Evolutionary conservation across 495 filamentous ascomycete species (phyloP).

Genomic region (Tuber magnatum): DNA sequence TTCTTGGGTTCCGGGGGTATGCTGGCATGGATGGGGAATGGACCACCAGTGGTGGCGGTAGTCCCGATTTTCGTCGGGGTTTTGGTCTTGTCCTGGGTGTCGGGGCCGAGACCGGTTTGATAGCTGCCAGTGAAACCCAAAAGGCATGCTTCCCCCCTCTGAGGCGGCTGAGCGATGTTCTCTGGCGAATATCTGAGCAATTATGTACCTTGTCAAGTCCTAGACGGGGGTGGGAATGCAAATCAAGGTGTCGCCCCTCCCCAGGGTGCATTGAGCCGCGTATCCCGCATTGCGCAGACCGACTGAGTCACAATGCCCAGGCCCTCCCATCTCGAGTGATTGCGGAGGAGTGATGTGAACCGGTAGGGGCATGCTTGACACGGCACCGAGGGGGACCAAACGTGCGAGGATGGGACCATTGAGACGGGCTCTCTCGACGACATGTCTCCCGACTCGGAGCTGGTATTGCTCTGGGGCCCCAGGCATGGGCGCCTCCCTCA

Average conservation of each 20-base stretch:
- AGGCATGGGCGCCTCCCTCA: slow-evolving; percentile 58
- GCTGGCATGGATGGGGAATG: slow-evolving; percentile 56
- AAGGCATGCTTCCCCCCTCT: slow-evolving; percentile 52
- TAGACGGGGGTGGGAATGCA: slow-evolving; percentile 55
- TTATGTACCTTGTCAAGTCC: slow-evolving; percentile 50
- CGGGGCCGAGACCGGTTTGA: slow-evolving; percentile 57
- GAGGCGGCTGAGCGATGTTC: slow-evolving; percentile 60
- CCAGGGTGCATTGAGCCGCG: slow-evolving; percentile 55
- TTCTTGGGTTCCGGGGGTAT: slow-evolving; percentile 19
- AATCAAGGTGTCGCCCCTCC: slow-evolving; percentile 52
- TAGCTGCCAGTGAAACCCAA: slow-evolving; percentile 65
- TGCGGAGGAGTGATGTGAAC: slow-evolving; percentile 67
- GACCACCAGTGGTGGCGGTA: slow-evolving; percentile 59
- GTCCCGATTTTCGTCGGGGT: slow-evolving; percentile 57
- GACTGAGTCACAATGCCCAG: slow-evolving; percentile 82
- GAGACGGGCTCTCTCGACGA: slow-evolving; percentile 55
- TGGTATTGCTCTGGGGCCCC: slow-evolving; percentile 70
- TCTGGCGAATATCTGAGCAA: slow-evolving; percentile 57
- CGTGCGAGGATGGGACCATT: slow-evolving; percentile 61
- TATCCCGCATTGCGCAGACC: slow-evolving; percentile 73
- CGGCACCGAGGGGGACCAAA: slow-evolving; percentile 59
- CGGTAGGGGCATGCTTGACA: slow-evolving; percentile 52
- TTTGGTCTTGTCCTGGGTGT: slow-evolving; percentile 51
- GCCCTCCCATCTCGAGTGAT: slow-evolving; percentile 63
- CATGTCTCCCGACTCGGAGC: slow-evolving; percentile 63